A percentile compares a stretch with the other conserved stretches of the same genome.
Evolutionary conservation across 352 stramenopile genomes (phyloP).

Genomic region (Globisporangium viniferum): DNA sequence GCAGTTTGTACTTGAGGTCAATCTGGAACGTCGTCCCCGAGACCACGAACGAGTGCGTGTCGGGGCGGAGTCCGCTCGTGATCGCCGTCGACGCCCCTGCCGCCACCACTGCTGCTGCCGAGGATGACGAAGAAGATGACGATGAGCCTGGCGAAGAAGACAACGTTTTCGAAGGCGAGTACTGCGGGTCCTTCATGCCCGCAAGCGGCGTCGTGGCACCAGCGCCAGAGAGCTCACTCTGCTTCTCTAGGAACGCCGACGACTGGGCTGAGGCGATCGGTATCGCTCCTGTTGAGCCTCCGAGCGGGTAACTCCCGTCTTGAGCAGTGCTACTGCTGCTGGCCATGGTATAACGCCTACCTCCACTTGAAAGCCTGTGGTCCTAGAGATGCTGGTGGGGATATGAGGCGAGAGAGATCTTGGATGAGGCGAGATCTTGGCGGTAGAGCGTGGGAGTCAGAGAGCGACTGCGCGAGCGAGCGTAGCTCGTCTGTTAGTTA

Average conservation of each 20-base stretch:
- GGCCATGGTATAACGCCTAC: not conserved
- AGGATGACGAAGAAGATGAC: not conserved
- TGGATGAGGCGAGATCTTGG: not conserved
- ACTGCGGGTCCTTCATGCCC: slow-evolving; percentile 3
- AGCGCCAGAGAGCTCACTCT: slow-evolving; percentile 6
- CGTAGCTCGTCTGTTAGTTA: not conserved
- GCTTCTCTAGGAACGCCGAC: slow-evolving; percentile 13
- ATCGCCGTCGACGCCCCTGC: slow-evolving; percentile 8
- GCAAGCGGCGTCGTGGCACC: not conserved
- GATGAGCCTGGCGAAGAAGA: not conserved
- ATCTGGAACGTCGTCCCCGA: slow-evolving; percentile 91
- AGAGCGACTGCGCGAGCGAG: not conserved
- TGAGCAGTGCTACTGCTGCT: not conserved
- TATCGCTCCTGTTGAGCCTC: not conserved
- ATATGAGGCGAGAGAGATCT: not conserved
- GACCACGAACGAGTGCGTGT: slow-evolving; percentile 78
- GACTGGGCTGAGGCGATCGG: not conserved
- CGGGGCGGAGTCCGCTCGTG: slow-evolving; percentile 31
- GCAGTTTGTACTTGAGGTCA: slow-evolving; percentile 92
- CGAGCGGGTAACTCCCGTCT: slow-evolving; percentile 4
- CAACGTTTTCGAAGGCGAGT: slow-evolving; percentile 4
- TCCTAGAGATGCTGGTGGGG: not conserved
- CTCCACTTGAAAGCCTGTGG: not conserved
- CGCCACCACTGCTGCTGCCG: not conserved
- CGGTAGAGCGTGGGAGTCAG: not conserved